A percentile compares a stretch with the other conserved stretches of the same genome.
Evolutionary conservation across 2,329 filamentous ascomycete species (phyloP).

Genomic region (Fusarium falciforme): DNA sequence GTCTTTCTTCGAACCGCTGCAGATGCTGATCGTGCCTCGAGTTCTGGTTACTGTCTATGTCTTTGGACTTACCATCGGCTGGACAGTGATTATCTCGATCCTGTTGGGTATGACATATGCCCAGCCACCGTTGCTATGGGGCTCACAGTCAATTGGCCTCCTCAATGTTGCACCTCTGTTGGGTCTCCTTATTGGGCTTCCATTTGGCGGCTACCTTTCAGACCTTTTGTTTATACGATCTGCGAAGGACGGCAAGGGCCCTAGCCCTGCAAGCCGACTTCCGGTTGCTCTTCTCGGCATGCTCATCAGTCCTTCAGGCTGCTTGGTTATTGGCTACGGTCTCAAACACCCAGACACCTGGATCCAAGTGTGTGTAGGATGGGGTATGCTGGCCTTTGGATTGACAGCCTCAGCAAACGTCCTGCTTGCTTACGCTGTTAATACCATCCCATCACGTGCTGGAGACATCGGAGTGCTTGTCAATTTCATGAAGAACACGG

Average conservation of each 20-base stretch:
- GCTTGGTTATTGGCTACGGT: not conserved
- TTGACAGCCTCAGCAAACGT: conserved; percentile 6
- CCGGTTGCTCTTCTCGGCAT: not conserved
- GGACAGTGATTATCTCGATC: conserved; percentile 7
- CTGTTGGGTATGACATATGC: not conserved
- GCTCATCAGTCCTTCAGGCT: conserved; percentile 4
- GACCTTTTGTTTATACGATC: conserved; percentile 2
- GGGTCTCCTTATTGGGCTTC: conserved; percentile 1
- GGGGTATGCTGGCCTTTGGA: conserved; percentile 2
- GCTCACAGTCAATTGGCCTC: not conserved
- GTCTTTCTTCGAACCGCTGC: not conserved
- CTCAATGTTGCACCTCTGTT: not conserved
- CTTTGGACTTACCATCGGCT: conserved; percentile 11
- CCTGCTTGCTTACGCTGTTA: conserved; percentile 4
- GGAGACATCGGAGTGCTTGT: conserved; percentile 2
- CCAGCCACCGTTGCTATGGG: not conserved
- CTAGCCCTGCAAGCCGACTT: not conserved
- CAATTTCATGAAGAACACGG: conserved; percentile 6
- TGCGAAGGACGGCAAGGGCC: not conserved
- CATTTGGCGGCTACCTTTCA: not conserved
- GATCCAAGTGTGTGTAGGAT: not conserved
- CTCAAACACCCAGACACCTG: not conserved
- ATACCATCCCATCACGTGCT: not conserved
- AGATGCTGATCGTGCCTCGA: conserved; percentile 1
- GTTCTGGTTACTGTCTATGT: conserved; percentile 2